Base-by-base conservation (phyloP, 371 early-diverging fungal species). In the Smittium culicis region DNA sequence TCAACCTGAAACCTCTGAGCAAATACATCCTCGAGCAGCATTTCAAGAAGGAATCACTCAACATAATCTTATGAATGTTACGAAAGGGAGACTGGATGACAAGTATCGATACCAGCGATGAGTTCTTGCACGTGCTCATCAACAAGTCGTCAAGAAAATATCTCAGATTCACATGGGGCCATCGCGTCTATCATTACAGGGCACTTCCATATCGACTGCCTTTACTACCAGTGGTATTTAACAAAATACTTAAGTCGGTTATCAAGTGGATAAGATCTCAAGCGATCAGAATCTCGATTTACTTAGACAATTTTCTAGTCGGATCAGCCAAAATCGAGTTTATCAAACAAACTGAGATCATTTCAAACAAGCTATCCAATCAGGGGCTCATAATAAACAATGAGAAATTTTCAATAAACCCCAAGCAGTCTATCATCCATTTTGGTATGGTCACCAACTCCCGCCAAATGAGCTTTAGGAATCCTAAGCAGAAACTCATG, bases 121-220 rank as follows among this genome's bases (percentile, higher is more conserved):
- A n/a, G n/a, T 76, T 74, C 24, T 69, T 76, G 59, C 72, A 72
- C 25, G 76, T 76, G 64, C 72, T 73, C 0, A 68, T 76, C n/a
- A 70, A 72, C 20, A 56, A 68, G 3, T 70, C 73, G 16, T 71
- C 72, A 68, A 63, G 68, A 62, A 45, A 64, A 0, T 79, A 70
- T 65, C 74, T 81, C 14, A 80, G 76, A 54, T 79, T 80, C 58
- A 54, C 68, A 27, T 81, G 79, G 74, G 70, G 77, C 31, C 73
- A 72, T 20, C 67, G 74, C 29, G 66, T 70, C n/a, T 81, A 79
- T 68, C 80, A 78, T 67, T 82, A 74, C 71, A 66, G 69, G 1
- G 73, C 75, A 0, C 62, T 75, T 28, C 73, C 80, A 0, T 82
- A 80, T 63, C 80, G 79, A 2, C 72, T 82, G 1, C 73, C 79